Evolutionary conservation across 2,329 filamentous ascomycete genomes (phyloP).

Genomic region (Fusarium continuum): DNA sequence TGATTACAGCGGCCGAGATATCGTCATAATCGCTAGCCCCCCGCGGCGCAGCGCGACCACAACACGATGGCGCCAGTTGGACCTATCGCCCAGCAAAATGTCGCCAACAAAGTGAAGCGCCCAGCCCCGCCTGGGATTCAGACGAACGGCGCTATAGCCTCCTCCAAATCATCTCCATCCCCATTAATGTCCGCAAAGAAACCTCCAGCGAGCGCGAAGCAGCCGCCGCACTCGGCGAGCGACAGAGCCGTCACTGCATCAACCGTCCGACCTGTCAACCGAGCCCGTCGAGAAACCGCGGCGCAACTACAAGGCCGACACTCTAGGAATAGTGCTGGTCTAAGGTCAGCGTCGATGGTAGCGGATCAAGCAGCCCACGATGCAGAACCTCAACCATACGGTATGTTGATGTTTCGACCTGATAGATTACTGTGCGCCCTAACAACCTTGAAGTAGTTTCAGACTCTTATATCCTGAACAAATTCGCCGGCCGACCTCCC

Average conservation of each 20-base stretch:
- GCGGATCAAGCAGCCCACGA: conserved; percentile 53
- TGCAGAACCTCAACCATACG: conserved; percentile 61
- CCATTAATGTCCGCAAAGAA: conserved; percentile 67
- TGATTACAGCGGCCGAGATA: conserved; percentile 27
- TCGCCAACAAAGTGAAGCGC: conserved; percentile 71
- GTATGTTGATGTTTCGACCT: conserved; percentile 48
- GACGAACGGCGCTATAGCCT: conserved; percentile 65
- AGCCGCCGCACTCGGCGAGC: conserved; percentile 48
- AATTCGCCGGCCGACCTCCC: conserved; percentile 77
- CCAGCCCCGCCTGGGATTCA: conserved; percentile 72
- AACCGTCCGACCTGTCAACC: conserved; percentile 61
- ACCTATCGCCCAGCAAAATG: conserved; percentile 56
- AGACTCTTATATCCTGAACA: conserved; percentile 81
- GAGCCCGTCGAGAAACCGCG: conserved; percentile 66
- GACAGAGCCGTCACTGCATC: conserved; percentile 53
- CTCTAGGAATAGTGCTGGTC: conserved; percentile 61
- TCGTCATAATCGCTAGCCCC: conserved; percentile 28
- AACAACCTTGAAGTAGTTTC: conserved; percentile 68
- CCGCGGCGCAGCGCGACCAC: conserved; percentile 42
- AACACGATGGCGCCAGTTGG: conserved; percentile 65
- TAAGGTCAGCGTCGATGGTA: conserved; percentile 59
- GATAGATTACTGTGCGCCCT: conserved; percentile 22
- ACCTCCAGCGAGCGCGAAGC: conserved; percentile 57
- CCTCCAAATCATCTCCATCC: conserved; percentile 68
- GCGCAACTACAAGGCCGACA: conserved; percentile 56